phyloP scores from a whole-genome alignment of 1,139 yeast genomes.

The Taiozyma sp. region DNA sequence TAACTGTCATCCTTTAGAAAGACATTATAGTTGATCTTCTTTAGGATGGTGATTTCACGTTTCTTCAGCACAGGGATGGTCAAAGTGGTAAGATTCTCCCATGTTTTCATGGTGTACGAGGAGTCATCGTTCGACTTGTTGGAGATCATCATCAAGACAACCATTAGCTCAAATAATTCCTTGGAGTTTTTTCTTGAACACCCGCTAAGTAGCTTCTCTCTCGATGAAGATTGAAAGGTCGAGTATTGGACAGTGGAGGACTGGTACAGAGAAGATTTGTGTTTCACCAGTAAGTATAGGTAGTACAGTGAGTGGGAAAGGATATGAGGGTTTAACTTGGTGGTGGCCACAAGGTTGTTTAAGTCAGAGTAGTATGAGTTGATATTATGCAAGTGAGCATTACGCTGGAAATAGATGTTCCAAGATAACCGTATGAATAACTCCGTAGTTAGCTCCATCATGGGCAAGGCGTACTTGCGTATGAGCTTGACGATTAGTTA shows the following conservation, averaged over 20 bases:
- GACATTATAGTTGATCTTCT: conserved; percentile 20
- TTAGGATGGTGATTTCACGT: conserved; percentile 17
- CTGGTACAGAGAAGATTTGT: conserved; percentile 4
- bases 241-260: neutral
- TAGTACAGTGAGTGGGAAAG: conserved; percentile 18
- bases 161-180: conserved; percentile 15
- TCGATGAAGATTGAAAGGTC: conserved; percentile 5
- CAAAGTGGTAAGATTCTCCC: conserved; percentile 32
- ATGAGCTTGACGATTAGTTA: neutral
- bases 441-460: neutral
- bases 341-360: conserved; percentile 11
- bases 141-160: conserved; percentile 38
- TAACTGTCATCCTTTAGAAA: conserved; percentile 8
- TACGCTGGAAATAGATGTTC: conserved; percentile 6
- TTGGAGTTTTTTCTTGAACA: conserved; percentile 1
- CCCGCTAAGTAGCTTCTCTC: conserved; percentile 11
- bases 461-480: neutral
- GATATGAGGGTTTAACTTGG: conserved; percentile 13
- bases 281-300: conserved; percentile 11
- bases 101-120: conserved; percentile 48
- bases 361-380: conserved; percentile 8
- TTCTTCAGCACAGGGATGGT: conserved; percentile 9
- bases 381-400: neutral
- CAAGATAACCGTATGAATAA: conserved; percentile 17
- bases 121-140: conserved; percentile 49